phyloP scores from a whole-genome alignment of 768 basidiomycete species.

The Podaxis sp. region DNA sequence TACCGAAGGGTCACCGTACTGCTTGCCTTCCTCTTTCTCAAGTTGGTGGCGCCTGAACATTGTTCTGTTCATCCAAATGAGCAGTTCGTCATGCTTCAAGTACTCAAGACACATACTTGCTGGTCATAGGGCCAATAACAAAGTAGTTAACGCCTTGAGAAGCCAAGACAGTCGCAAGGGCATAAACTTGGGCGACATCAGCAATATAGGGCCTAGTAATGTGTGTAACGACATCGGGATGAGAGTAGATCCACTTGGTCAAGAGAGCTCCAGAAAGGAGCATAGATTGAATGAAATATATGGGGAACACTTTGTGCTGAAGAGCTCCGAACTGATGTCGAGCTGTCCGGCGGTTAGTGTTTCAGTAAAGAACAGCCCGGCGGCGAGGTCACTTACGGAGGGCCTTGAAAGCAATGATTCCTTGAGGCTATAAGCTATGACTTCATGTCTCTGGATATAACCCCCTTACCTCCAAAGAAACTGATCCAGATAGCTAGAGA shows the following conservation, averaged over 20 bases:
- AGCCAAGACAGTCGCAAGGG: slow-evolving; percentile 44
- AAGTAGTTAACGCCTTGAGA: slow-evolving; percentile 64
- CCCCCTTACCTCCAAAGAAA: slow-evolving; percentile 58
- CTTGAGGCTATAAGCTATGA: slow-evolving; percentile 27
- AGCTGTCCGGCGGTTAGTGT: slow-evolving; percentile 36
- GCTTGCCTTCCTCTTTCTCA: slow-evolving; percentile 74
- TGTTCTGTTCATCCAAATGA: slow-evolving; percentile 40
- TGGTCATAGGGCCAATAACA: slow-evolving; percentile 71
- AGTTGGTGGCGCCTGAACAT: slow-evolving; percentile 73
- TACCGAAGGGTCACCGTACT: slow-evolving; percentile 65
- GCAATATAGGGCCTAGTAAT: slow-evolving; percentile 46
- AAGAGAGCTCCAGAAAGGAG: slow-evolving; percentile 54
- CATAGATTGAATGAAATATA: slow-evolving; percentile 69
- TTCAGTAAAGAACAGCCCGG: slow-evolving; percentile 3
- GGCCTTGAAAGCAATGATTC: slow-evolving; percentile 58
- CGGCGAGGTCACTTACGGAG: slow-evolving; percentile 45
- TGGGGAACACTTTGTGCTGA: slow-evolving; percentile 73
- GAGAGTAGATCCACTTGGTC: slow-evolving; percentile 55
- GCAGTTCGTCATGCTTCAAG: background rate
- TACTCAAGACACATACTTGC: slow-evolving; percentile 47
- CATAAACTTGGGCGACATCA: slow-evolving; percentile 68
- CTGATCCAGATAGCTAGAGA: slow-evolving; percentile 55
- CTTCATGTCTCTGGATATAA: background rate
- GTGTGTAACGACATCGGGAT: slow-evolving; percentile 53
- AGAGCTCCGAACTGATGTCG: slow-evolving; percentile 72